Evolutionary conservation across 768 basidiomycete genomes (phyloP).

Genomic region (Termitomyces sp.): DNA sequence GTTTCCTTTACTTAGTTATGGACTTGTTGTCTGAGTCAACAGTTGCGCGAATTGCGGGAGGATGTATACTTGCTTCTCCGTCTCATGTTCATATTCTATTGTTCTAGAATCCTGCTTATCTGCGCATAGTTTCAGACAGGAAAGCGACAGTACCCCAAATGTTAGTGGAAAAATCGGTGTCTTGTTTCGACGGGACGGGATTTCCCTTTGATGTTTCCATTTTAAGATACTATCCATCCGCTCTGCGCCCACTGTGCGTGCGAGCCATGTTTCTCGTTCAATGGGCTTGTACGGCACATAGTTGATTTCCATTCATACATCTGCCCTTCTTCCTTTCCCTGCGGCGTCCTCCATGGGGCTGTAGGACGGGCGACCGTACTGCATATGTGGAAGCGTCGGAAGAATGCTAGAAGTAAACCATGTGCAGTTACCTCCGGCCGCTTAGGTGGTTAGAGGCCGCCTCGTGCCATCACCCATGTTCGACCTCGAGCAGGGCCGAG

Average conservation of each 20-base stretch:
- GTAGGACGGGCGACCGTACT: not conserved
- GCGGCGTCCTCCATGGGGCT: not conserved
- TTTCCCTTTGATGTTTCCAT: conserved; percentile 3
- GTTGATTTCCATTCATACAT: not conserved
- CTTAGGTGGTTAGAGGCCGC: not conserved
- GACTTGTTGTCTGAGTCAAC: not conserved
- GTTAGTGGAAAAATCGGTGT: not conserved
- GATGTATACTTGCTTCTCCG: not conserved
- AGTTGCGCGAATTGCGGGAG: not conserved
- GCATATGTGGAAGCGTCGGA: not conserved
- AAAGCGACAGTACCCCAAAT: not conserved
- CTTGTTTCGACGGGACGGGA: not conserved
- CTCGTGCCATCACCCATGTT: not conserved
- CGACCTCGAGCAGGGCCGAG: not conserved
- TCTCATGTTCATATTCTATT: not conserved
- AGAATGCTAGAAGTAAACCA: not conserved
- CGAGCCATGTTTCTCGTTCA: not conserved
- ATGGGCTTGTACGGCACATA: not conserved
- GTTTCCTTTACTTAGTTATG: not conserved
- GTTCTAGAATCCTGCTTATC: not conserved
- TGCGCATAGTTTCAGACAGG: not conserved
- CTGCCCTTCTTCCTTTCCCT: not conserved
- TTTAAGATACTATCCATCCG: not conserved
- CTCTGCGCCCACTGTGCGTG: not conserved
- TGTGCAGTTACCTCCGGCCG: not conserved